Evolutionary conservation across 2,329 filamentous ascomycete genomes (phyloP), one percentile per base, ranked within the genome.

Genomic region (Alternaria ethzedia): DNA sequence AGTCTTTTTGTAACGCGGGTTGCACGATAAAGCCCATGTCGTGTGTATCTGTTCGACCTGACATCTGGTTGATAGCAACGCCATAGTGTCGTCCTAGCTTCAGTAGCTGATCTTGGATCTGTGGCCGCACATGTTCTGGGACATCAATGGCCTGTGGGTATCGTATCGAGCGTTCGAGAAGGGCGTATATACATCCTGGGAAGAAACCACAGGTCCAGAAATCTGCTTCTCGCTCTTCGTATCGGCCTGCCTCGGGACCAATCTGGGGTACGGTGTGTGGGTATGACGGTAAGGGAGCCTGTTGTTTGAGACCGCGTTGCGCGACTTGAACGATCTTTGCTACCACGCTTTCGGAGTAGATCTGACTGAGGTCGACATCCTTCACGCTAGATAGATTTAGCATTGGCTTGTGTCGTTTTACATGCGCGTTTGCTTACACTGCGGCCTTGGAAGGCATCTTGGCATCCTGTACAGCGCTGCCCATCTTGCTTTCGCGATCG

Each of bases 11-110:
- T 0, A 86, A 69, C 2, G 83, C 81, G 0, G 85, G 85, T 54
- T 83, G 80, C 5, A 86, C 80, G 25, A 87, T 87, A 66, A 87
- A 87, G 0, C 85, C 84, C 61, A 87, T 80, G 45, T 87, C 85
- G 60, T 87, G 86, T 0, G 85, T 87, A 57, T 86, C 83, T 5
- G 79, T 86, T 28, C 83, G 68, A 5, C 68, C 64, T 2, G 75
- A 77, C 77, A 80, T 62, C 62, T 73, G 9, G 15, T 74, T 72
- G 54, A 79, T 78, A 3, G 77, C 75, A 5, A 78, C 70, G 15
- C 71, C 68, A 67, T 75, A 78, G 50, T 78, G 74, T 2, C 76
- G 67, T 6, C 77, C 77, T 1, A 77, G 61, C 8, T 65, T 64
- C 2, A 79, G 55, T 0, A 78, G 46, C 6, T 76, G 68, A 3